Conservation (phyloP, 257 asterid species). For the Perilla frutescens region DNA sequence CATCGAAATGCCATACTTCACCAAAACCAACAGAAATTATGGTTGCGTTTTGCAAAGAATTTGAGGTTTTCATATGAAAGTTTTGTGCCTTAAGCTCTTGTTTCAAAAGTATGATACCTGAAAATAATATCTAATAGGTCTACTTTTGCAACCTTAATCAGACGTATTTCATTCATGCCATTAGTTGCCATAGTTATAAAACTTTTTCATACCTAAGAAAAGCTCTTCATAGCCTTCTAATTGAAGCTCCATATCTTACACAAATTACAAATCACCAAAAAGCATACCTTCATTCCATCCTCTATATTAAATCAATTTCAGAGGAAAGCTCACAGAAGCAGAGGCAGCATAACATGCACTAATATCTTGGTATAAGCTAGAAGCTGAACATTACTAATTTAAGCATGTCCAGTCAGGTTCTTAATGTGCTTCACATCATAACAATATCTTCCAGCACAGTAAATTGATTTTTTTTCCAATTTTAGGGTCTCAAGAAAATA, state of each 20-base stretch:
- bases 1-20: not conserved
- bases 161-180: not conserved
- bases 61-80: not conserved
- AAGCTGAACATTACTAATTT: slow-evolving; percentile 17
- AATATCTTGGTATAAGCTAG: slow-evolving; percentile 11
- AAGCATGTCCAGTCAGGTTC: slow-evolving; percentile 19
- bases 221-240: not conserved
- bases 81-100: not conserved
- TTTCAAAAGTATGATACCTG: not conserved
- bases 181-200: not conserved
- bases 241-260: slow-evolving; percentile 20
- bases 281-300: slow-evolving; percentile 9
- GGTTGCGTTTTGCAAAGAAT: not conserved
- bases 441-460: slow-evolving; percentile 13
- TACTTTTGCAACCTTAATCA: not conserved
- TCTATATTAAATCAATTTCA: slow-evolving; percentile 2
- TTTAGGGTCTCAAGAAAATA: slow-evolving; percentile 10
- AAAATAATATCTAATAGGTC: not conserved
- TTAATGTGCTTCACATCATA: slow-evolving; percentile 15
- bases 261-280: slow-evolving; percentile 11
- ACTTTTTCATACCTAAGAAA: not conserved
- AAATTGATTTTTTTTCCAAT: slow-evolving; percentile 23
- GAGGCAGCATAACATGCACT: not conserved
- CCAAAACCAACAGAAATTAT: not conserved
- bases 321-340: slow-evolving; percentile 12